These are phyloP conservation scores for Suillus cothurnatus DNA, from an alignment of 768 basidiomycete genomes.

Conservation along the genomic window DNA sequence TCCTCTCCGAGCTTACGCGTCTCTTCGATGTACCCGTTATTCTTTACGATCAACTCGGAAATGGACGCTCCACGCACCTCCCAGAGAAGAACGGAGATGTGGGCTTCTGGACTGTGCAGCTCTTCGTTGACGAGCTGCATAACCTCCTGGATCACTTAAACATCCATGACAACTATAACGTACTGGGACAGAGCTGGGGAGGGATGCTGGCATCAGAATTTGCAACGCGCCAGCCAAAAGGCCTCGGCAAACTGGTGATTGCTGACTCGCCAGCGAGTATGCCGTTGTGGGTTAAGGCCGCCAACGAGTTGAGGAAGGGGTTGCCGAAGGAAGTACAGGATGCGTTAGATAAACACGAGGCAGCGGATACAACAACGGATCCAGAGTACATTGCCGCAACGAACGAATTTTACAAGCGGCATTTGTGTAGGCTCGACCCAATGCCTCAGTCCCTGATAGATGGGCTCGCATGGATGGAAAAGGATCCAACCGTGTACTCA, in stretches of 20 bases:
- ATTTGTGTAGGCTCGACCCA: constrained; percentile 47
- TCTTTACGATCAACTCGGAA: constrained; percentile 59
- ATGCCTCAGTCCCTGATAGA: constrained; percentile 42
- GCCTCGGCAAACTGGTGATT: constrained; percentile 50
- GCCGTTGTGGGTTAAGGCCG: constrained; percentile 42
- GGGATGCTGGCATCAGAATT: constrained; percentile 46
- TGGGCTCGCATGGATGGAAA: constrained; percentile 36
- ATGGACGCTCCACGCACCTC: constrained; percentile 57
- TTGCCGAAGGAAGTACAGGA: constrained; percentile 46
- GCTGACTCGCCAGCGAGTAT: constrained; percentile 47
- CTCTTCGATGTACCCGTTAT: constrained; percentile 46
- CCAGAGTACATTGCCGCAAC: constrained; percentile 49
- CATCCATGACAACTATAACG: constrained; percentile 44
- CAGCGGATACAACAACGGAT: constrained; percentile 42
- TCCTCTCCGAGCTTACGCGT: constrained; percentile 40
- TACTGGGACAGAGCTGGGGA: constrained; percentile 47
- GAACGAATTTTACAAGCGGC: constrained; percentile 41
- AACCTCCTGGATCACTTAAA: constrained; percentile 43
- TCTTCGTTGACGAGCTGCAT: constrained; percentile 52
- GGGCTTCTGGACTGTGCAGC: constrained; percentile 50
- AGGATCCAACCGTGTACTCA: constrained; percentile 49
- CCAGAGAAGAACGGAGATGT: constrained; percentile 45
- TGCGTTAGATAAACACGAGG: constrained; percentile 45
- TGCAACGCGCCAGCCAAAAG: constrained; percentile 41
- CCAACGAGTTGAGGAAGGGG: constrained; percentile 30